phyloP scores from a whole-genome alignment of 2,329 filamentous ascomycete genomes.

The Aureobasidium sp. region DNA sequence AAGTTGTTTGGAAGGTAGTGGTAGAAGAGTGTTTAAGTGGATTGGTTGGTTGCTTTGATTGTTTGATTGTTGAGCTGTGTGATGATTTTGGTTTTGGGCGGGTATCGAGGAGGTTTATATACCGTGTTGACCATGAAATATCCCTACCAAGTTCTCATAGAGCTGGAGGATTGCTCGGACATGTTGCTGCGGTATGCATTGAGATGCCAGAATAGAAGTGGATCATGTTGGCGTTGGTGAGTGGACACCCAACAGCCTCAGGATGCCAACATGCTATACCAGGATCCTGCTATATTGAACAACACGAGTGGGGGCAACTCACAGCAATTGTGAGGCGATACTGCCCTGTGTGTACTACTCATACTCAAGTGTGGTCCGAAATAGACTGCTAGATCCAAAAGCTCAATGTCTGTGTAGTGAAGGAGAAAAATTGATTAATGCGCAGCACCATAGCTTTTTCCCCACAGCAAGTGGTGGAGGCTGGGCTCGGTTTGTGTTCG shows the following conservation, averaged over 20 bases:
- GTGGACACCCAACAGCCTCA: neutral
- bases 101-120: neutral
- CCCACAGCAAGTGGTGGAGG: neutral
- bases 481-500: neutral
- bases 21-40: neutral
- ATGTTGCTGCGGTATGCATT: conserved; percentile 1
- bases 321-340: no score
- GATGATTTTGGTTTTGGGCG: neutral
- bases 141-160: neutral
- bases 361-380: neutral
- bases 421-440: neutral
- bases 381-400: neutral
- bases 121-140: neutral
- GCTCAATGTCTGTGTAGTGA: neutral
- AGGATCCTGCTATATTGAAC: neutral
- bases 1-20: neutral
- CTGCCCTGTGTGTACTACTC: no score
- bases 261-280: conserved; percentile 3
- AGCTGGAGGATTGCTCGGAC: neutral
- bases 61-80: conserved; percentile 3
- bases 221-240: neutral
- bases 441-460: neutral
- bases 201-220: neutral
- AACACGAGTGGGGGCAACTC: neutral
- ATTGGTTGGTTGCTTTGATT: conserved; percentile 1